A percentile compares a stretch with the other conserved stretches of the same genome.
phyloP scores from a whole-genome alignment of 352 stramenopile genomes.

The Plasmopara halstedii region DNA sequence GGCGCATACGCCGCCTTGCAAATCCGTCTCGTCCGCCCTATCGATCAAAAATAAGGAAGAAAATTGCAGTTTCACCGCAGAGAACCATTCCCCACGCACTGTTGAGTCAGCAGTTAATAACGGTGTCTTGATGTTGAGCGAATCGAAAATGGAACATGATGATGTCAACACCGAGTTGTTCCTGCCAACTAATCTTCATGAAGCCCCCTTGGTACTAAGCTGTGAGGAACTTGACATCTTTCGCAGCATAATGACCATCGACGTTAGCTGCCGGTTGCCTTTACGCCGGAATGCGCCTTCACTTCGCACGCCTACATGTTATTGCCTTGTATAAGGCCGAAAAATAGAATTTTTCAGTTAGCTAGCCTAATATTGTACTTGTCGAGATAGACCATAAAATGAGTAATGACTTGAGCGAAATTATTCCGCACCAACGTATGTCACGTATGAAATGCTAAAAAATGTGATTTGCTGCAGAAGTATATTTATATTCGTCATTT shows the following conservation, averaged over 20 bases:
- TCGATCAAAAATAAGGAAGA: constrained; percentile 37
- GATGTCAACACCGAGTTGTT: constrained; percentile 16
- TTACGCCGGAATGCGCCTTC: constrained; percentile 5
- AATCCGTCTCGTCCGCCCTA: constrained; percentile 21
- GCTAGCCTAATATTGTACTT: too few species aligned
- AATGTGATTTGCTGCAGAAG: too few species aligned
- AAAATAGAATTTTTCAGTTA: too few species aligned
- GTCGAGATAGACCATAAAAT: too few species aligned
- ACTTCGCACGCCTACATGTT: constrained; percentile 8
- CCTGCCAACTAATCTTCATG: constrained; percentile 51
- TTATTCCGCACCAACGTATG: too few species aligned
- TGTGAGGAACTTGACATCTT: constrained; percentile 73
- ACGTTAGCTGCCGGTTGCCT: constrained; percentile 24
- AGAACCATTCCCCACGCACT: constrained; percentile 38
- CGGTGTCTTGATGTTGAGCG: constrained; percentile 14
- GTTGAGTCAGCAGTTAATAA: constrained; percentile 38
- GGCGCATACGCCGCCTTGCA: constrained; percentile 32
- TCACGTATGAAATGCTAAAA: too few species aligned
- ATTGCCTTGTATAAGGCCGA: too few species aligned
- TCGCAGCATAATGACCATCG: constrained; percentile 71
- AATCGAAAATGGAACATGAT: constrained; percentile 7
- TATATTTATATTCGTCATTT: too few species aligned
- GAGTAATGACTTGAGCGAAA: too few species aligned
- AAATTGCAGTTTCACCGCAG: constrained; percentile 8
- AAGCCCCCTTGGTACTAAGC: constrained; percentile 47